A percentile compares a stretch with the other conserved stretches of the same genome.
These are phyloP conservation scores for Calocybe gangraenosa DNA, from an alignment of 768 basidiomycete genomes.

Conservation along the genomic window DNA sequence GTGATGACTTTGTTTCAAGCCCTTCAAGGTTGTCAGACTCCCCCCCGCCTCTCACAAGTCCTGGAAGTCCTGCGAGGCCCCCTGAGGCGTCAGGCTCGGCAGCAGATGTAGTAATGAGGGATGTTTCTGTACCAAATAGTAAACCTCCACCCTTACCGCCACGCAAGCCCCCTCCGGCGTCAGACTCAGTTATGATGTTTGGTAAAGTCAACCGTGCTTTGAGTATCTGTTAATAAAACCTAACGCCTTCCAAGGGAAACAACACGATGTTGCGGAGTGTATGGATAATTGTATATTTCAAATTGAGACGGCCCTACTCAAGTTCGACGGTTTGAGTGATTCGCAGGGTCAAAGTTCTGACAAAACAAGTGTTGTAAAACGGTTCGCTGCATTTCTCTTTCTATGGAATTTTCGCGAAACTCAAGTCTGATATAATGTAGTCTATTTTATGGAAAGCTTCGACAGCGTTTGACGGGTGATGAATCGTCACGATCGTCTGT, in stretches of 20 bases:
- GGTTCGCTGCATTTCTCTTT: slow-evolving; percentile 36
- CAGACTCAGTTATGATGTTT: slow-evolving; percentile 88
- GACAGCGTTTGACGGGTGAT: slow-evolving; percentile 44
- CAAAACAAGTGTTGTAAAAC: slow-evolving; percentile 77
- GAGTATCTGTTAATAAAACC: background rate
- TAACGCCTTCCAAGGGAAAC: slow-evolving; percentile 57
- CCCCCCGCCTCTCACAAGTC: slow-evolving; percentile 20
- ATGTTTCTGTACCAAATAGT: slow-evolving; percentile 19
- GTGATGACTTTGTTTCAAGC: slow-evolving; percentile 30
- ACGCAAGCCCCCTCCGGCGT: slow-evolving; percentile 43
- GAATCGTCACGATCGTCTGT: slow-evolving; percentile 48
- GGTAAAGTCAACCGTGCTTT: slow-evolving; percentile 40
- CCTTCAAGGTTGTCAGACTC: slow-evolving; percentile 25
- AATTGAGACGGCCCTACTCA: slow-evolving; percentile 87
- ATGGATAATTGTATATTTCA: slow-evolving; percentile 99
- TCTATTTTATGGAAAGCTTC: slow-evolving; percentile 85
- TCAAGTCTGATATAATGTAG: slow-evolving; percentile 21
- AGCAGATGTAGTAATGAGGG: slow-evolving; percentile 33
- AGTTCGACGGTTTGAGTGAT: slow-evolving; percentile 54
- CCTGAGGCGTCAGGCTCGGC: slow-evolving; percentile 32
- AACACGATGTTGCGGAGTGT: slow-evolving; percentile 98
- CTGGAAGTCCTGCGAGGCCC: slow-evolving; percentile 19
- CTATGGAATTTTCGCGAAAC: background rate
- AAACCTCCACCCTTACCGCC: slow-evolving; percentile 58
- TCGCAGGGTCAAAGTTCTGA: slow-evolving; percentile 42